Conservation (phyloP, 805 yeast species). For the Torulaspora indica region DNA sequence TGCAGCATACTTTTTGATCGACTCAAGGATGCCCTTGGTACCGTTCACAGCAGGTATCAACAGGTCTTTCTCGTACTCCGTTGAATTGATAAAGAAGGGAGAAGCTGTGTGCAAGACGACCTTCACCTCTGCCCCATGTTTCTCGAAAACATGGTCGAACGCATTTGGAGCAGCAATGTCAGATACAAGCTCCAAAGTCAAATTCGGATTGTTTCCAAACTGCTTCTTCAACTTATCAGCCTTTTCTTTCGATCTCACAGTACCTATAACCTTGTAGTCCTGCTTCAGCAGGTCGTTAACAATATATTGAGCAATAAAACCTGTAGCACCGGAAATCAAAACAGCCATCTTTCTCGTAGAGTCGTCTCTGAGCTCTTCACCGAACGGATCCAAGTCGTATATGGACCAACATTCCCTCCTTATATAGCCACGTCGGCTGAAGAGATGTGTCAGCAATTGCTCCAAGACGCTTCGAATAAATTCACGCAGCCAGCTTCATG, state of each 20-base stretch:
- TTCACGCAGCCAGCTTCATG: too few relatives aligned
- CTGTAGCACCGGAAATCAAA: conserved; percentile 48
- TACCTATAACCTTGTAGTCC: conserved; percentile 43
- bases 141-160: conserved; percentile 43
- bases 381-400: too few relatives aligned
- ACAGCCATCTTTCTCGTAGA: conserved; percentile 33
- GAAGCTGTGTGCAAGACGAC: conserved; percentile 60
- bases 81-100: conserved; percentile 46
- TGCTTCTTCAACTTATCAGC: conserved; percentile 34
- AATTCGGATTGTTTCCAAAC: conserved; percentile 32
- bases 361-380: too few relatives aligned
- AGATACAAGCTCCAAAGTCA: conserved; percentile 43
- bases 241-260: conserved; percentile 41
- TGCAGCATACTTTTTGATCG: conserved; percentile 42
- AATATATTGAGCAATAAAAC: conserved; percentile 47
- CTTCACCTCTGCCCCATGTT: conserved; percentile 45
- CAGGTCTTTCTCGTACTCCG: conserved; percentile 46
- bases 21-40: conserved; percentile 47
- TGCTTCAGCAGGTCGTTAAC: conserved; percentile 37
- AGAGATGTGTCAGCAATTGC: background rate
- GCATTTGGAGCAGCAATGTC: conserved; percentile 47
- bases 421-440: background rate
- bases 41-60: conserved; percentile 55
- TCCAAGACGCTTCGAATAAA: background rate
- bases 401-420: too few relatives aligned